phyloP scores from a whole-genome alignment of 768 basidiomycete species.

The Rossbeevera mucosa region DNA sequence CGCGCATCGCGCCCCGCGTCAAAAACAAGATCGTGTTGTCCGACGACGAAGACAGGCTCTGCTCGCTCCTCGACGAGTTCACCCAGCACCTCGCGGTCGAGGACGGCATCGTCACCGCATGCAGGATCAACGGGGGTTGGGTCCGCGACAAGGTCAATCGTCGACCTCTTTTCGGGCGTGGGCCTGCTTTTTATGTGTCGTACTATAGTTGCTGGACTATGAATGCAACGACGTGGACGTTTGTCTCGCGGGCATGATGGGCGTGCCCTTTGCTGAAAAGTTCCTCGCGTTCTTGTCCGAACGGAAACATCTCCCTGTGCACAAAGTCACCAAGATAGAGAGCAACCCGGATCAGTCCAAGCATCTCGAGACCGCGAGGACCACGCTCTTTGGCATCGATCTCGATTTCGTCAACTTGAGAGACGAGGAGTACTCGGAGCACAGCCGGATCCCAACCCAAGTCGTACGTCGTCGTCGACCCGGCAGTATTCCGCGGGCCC shows the following conservation, averaged over 20 bases:
- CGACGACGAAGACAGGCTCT: conserved; percentile 63
- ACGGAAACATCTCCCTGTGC: conserved; percentile 27
- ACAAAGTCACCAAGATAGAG: conserved; percentile 76
- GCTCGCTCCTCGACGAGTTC: conserved; percentile 77
- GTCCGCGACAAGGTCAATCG: conserved; percentile 88
- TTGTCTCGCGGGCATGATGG: conserved; percentile 86
- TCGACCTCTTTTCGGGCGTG: conserved; percentile 8
- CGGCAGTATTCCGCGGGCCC: neutral
- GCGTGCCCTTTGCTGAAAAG: conserved; percentile 78
- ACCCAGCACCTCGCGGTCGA: conserved; percentile 49
- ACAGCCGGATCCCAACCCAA: conserved; percentile 84
- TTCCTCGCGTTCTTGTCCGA: conserved; percentile 55
- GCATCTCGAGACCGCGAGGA: conserved; percentile 92
- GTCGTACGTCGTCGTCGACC: conserved; percentile 53
- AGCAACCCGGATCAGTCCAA: conserved; percentile 97
- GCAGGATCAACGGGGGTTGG: conserved; percentile 97
- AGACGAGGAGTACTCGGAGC: conserved; percentile 84
- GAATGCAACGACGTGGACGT: conserved; percentile 92
- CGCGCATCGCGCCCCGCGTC: conserved; percentile 30
- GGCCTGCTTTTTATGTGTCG: neutral
- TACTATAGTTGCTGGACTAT: conserved; percentile 64
- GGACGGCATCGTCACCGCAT: conserved; percentile 54
- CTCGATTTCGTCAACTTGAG: conserved; percentile 93
- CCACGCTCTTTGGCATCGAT: conserved; percentile 73
- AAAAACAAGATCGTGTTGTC: conserved; percentile 51